Base-by-base conservation (phyloP, 2,329 filamentous ascomycete species). In the Epichloe sibirici region DNA sequence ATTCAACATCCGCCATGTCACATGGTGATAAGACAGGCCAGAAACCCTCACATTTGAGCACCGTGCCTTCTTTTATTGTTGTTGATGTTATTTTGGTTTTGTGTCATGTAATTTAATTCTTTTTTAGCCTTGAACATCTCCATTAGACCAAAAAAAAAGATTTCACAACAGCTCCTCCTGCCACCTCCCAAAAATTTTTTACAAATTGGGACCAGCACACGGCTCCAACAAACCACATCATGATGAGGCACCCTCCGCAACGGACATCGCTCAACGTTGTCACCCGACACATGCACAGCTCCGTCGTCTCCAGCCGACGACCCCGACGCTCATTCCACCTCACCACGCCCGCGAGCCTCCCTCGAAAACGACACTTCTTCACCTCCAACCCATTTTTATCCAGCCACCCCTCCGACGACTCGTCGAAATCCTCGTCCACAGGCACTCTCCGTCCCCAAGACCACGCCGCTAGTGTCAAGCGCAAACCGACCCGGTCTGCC, bases 361-460 rank as follows among this genome's bases (percentile, higher is more conserved):
- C 79, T 11, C 75, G 77, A 53, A 79, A 77, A 57, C 77, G 78
- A 55, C 72, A 69, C 61, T 85, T 86, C 66, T 86, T 84, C 66
- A 85, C 82, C 12, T 85, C 82, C 25, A 84, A 81, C 59, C 71
- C 78, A 2, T 72, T 74, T 55, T 67, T 82, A 9, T 73, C 72
- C 15, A 55, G 64, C 28, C 66, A 63, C 52, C 58, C 61, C 21
- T 21, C 49, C 4, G 54, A 58, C 52, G 45, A 56, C 51, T 12
- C 56, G 54, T 44, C 42, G 53, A 58, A 45, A 54, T 60, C 47
- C 39, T 52, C 9, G 51, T 58, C 12, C 60, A 62, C 25, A 17
- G 11, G 15, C 49, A 42, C 38, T 7, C 15, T 50, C 13, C 8
- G 44, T 7, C n/a, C 48, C 6, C 59, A 43, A 31, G 46, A 63